A percentile compares a stretch with the other conserved stretches of the same genome.
phyloP scores from a whole-genome alignment of 257 asterid species.

The Forsythia suspensa region DNA sequence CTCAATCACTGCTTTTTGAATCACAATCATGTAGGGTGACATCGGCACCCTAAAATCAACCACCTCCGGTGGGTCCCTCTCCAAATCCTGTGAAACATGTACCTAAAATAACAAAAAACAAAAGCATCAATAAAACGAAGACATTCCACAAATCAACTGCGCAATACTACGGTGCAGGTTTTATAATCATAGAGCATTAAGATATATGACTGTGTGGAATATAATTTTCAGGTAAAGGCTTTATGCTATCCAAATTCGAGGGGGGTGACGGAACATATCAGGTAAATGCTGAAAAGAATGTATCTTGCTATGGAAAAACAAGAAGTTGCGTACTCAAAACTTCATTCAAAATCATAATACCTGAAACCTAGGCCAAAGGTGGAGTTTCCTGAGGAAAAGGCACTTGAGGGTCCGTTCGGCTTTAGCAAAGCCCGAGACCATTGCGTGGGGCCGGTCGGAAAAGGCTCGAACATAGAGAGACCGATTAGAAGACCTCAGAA shows the following conservation, averaged over 20 bases:
- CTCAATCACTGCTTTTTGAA: conserved; percentile 88
- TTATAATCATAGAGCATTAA: not conserved
- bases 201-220: not conserved
- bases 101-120: conserved; percentile 47
- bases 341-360: conserved; percentile 25
- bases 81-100: conserved; percentile 90
- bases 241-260: not conserved
- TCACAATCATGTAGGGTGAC: conserved; percentile 79
- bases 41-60: conserved; percentile 90
- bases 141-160: not conserved
- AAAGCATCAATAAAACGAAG: not conserved
- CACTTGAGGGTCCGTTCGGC: conserved; percentile 87
- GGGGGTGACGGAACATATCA: not conserved
- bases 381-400: conserved; percentile 74
- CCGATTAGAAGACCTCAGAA: conserved; percentile 61
- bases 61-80: conserved; percentile 91
- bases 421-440: conserved; percentile 93
- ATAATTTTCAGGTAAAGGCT: not conserved
- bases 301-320: not conserved
- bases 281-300: not conserved
- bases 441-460: conserved; percentile 81
- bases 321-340: not conserved
- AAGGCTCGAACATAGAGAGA: conserved; percentile 78
- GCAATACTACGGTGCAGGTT: not conserved
- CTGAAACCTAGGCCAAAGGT: conserved; percentile 99